phyloP scores from a whole-genome alignment of 495 filamentous ascomycete species.

The Darksidea phi region DNA sequence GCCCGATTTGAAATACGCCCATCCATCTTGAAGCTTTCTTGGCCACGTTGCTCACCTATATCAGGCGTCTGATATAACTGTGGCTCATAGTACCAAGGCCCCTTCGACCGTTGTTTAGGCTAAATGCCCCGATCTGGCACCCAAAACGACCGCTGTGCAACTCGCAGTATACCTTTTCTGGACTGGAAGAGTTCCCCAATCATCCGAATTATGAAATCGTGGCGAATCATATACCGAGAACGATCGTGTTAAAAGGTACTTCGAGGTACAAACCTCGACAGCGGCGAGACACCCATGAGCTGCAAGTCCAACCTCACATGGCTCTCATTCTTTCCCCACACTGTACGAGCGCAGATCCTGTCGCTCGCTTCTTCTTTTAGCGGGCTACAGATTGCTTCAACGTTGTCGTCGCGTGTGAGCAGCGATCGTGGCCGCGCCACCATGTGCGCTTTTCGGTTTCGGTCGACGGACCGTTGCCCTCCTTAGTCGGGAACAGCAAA shows the following conservation, averaged over 20 bases:
- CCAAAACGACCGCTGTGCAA: conserved; percentile 16
- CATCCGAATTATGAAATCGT: conserved; percentile 1
- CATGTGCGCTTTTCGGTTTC: conserved; percentile 16
- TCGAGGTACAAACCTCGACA: conserved; percentile 26
- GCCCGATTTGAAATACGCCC: conserved; percentile 24
- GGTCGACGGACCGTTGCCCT: conserved; percentile 18
- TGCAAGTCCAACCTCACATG: conserved; percentile 17
- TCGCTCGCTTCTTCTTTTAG: conserved; percentile 23
- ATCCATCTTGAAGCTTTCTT: not conserved
- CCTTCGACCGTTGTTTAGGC: conserved; percentile 20
- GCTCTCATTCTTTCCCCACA: conserved; percentile 22
- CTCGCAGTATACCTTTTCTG: conserved; percentile 21
- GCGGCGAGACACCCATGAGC: conserved; percentile 22
- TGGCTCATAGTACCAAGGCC: conserved; percentile 28
- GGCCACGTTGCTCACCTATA: conserved; percentile 11
- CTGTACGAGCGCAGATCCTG: conserved; percentile 32
- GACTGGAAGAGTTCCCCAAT: conserved; percentile 10
- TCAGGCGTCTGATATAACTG: conserved; percentile 20
- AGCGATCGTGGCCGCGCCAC: conserved; percentile 16
- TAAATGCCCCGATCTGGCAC: conserved; percentile 8
- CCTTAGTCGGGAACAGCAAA: not conserved
- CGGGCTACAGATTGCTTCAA: conserved; percentile 15
- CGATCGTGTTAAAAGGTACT: conserved; percentile 19
- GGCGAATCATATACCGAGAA: conserved; percentile 20
- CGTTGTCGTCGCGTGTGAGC: conserved; percentile 26